These are phyloP conservation scores for Yarrowia yakushimensis DNA, from an alignment of 805 yeast species.

Conservation along the genomic window DNA sequence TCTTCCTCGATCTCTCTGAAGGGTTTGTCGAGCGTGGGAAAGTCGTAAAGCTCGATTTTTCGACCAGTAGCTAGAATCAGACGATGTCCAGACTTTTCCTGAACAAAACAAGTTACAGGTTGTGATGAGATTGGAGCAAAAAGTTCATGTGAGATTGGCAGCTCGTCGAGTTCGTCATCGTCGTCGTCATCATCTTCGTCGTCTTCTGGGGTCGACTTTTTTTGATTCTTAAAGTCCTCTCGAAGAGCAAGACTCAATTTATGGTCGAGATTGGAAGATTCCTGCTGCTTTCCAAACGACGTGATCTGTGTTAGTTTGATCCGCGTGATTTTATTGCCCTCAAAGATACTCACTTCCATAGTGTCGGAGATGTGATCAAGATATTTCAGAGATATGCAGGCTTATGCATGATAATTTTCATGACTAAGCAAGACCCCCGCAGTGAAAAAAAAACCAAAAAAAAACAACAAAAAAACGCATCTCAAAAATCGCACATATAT, in stretches of 20 bases:
- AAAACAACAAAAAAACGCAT: no score
- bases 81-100: slow-evolving; percentile 34
- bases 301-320: not conserved
- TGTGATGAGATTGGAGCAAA: slow-evolving; percentile 31
- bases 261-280: slow-evolving; percentile 24
- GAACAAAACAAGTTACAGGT: slow-evolving; percentile 32
- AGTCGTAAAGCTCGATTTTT: slow-evolving; percentile 31
- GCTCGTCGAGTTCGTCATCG: slow-evolving; percentile 35
- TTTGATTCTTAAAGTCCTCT: not conserved
- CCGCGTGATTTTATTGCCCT: no score
- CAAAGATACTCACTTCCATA: slow-evolving; percentile 9
- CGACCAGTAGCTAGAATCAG: slow-evolving; percentile 35
- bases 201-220: slow-evolving; percentile 16
- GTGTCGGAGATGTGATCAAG: not conserved
- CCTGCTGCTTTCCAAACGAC: slow-evolving; percentile 24
- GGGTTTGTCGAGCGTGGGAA: slow-evolving; percentile 34
- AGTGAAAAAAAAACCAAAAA: no score
- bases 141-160: slow-evolving; percentile 42
- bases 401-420: not conserved
- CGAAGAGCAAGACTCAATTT: not conserved
- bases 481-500: no score
- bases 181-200: slow-evolving; percentile 29
- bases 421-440: not conserved
- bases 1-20: slow-evolving; percentile 30
- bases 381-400: not conserved